phyloP scores from a whole-genome alignment of 192 early-diverging fungal species.

The Coemansia furcata region DNA sequence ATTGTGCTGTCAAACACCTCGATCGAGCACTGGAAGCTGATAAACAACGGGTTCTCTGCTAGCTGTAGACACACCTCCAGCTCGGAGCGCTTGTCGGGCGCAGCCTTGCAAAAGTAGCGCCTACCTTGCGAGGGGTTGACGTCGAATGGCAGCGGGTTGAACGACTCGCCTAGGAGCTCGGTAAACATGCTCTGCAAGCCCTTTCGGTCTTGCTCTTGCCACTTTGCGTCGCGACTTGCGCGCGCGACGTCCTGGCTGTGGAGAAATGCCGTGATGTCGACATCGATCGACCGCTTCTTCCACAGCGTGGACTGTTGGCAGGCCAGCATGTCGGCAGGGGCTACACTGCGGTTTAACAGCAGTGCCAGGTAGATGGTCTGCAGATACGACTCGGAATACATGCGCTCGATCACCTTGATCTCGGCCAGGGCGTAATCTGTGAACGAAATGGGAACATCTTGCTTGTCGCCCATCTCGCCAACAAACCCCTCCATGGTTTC shows the following conservation, averaged over 20 bases:
- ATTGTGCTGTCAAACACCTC: constrained; percentile 32
- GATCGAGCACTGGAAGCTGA: constrained; percentile 48
- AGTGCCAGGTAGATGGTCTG: constrained; percentile 53
- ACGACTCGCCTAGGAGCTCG: constrained; percentile 41
- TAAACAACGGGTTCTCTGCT: constrained; percentile 46
- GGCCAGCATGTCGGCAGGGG: constrained; percentile 35
- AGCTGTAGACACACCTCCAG: constrained; percentile 47
- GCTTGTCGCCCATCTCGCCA: constrained; percentile 20
- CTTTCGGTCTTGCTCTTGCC: constrained; percentile 38
- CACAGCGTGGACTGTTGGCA: constrained; percentile 41
- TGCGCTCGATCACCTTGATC: constrained; percentile 45
- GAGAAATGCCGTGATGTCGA: constrained; percentile 52
- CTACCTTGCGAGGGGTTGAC: constrained; percentile 39
- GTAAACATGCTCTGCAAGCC: constrained; percentile 37
- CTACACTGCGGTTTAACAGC: constrained; percentile 35
- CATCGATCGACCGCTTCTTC: constrained; percentile 42
- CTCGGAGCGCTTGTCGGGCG: constrained; percentile 27
- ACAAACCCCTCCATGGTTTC: constrained; percentile 43
- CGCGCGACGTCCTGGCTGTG: constrained; percentile 53
- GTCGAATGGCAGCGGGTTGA: constrained; percentile 28
- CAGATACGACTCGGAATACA: constrained; percentile 48
- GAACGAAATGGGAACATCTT: constrained; percentile 33
- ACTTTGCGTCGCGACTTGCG: constrained; percentile 26
- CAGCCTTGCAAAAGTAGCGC: constrained; percentile 43
- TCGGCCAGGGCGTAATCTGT: constrained; percentile 43